Conservation (phyloP, 305 asterid species). For the Solanum hybrid region DNA sequence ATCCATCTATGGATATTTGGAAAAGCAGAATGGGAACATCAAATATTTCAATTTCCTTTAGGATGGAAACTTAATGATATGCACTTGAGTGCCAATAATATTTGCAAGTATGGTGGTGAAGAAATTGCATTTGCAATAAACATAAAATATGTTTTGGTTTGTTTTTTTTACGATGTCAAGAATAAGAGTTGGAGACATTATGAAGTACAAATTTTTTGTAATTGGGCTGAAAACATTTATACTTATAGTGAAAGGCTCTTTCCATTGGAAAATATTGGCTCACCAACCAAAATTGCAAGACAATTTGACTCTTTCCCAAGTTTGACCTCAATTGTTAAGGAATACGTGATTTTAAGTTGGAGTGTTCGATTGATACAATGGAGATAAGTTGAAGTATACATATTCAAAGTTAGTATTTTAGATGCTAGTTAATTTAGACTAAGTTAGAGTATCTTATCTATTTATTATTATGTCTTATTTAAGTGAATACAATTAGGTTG, state of each 20-base stretch:
- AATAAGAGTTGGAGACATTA: background rate
- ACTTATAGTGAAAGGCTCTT: background rate
- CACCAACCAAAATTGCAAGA: background rate
- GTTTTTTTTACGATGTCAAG: background rate
- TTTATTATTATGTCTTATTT: background rate
- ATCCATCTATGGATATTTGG: background rate
- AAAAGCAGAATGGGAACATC: background rate
- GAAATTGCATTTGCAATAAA: background rate
- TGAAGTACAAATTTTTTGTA: background rate
- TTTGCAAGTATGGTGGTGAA: background rate
- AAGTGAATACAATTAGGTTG: background rate
- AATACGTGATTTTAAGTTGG: too few species aligned
- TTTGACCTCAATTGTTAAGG: background rate
- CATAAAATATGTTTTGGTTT: background rate
- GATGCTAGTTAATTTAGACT: background rate
- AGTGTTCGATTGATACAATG: background rate
- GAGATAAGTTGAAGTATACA: background rate
- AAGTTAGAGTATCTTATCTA: background rate
- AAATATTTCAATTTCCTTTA: background rate
- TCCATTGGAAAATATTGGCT: background rate
- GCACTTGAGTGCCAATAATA: background rate
- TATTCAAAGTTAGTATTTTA: background rate
- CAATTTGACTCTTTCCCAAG: background rate
- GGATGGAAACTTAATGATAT: background rate
- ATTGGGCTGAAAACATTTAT: background rate